Percentiles rank a stretch among this genome's conserved stretches.
phyloP scores from a whole-genome alignment of 768 basidiomycete genomes.

The Termitomyces titanicus region DNA sequence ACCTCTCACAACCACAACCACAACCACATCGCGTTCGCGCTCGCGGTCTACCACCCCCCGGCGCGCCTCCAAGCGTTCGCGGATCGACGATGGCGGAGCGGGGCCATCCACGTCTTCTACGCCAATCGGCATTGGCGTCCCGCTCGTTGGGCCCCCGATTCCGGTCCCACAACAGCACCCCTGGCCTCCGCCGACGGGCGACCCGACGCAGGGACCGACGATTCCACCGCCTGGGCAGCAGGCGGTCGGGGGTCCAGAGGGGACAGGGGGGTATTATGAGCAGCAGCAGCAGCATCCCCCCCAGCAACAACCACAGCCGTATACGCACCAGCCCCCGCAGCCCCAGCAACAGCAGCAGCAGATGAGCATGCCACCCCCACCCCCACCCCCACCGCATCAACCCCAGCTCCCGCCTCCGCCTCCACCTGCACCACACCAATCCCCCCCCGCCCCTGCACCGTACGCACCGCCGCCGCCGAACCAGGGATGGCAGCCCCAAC shows the following conservation, averaged over 20 bases:
- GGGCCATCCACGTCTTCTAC: background rate
- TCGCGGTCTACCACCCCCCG: background rate
- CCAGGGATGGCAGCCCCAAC: conserved; percentile 12
- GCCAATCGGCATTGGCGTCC: conserved; percentile 17
- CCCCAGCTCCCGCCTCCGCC: background rate
- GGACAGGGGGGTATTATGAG: conserved; percentile 2
- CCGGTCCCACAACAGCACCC: conserved; percentile 24
- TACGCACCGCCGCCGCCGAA: background rate
- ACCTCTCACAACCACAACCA: conserved; percentile 13
- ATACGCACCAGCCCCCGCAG: background rate
- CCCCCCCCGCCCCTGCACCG: conserved; percentile 1
- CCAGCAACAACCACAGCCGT: no score
- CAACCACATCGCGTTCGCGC: background rate
- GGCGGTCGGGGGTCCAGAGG: conserved; percentile 10
- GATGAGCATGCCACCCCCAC: background rate
- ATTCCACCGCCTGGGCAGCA: conserved; percentile 23
- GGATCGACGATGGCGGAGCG: background rate
- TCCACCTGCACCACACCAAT: background rate
- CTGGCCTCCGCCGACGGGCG: conserved; percentile 31
- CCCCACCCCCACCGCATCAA: background rate
- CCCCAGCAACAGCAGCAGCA: background rate
- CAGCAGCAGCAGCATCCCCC: background rate
- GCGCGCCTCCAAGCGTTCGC: background rate
- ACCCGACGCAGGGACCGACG: conserved; percentile 27
- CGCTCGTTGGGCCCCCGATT: conserved; percentile 5